Base-by-base conservation (phyloP, 2,329 filamentous ascomycete species). In the Talaromyces sp. region DNA sequence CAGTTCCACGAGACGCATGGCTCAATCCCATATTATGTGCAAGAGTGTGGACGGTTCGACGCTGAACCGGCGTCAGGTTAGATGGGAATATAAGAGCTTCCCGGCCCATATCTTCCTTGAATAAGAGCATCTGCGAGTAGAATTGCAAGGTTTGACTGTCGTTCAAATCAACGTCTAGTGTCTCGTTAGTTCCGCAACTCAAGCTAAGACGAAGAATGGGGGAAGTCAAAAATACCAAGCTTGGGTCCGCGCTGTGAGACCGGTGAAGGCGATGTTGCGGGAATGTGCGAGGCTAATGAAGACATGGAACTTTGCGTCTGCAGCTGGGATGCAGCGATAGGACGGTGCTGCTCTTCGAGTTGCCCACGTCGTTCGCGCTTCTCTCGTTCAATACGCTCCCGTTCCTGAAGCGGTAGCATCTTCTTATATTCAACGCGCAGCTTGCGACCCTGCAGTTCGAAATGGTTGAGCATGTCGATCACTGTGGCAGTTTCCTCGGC, bases 401-500 rank as follows among this genome's bases (percentile, higher is more conserved):
- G 86, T 77, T 98, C 95, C 35, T 93, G 91, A 67, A 96, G 86
- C 0, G 95, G 95, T 5, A 99, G 85, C 95, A 99, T 98, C 81
- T 98, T 98, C 83, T 99, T 99, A 81, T 98, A 99, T 77, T 99
- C 95, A 28, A 99, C 95, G 56, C 95, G 86, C 68, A 99, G 81
- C 79, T 98, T 98, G 65, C 95, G 86, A 52, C 95, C 95, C 73
- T 96, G 92, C 8, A 99, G 86, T 72, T 98, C 95, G 76, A 97
- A 90, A 69, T 96, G 92, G 73, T 99, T 99, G 84, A 99, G 89
- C 59, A 89, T 85, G 63, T 96, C 90, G 66, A 99, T 99, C 57
- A 98, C 95, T 57, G 89, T 84, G 12, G 91, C 89, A 0, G 95
- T 99, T 76, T 99, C 95, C 67, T 97, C 91, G 1, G 95, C 87